These are phyloP conservation scores for Sphaerobolus stellatus DNA, from an alignment of 1,284 basidiomycete species.

Conservation along the genomic window DNA sequence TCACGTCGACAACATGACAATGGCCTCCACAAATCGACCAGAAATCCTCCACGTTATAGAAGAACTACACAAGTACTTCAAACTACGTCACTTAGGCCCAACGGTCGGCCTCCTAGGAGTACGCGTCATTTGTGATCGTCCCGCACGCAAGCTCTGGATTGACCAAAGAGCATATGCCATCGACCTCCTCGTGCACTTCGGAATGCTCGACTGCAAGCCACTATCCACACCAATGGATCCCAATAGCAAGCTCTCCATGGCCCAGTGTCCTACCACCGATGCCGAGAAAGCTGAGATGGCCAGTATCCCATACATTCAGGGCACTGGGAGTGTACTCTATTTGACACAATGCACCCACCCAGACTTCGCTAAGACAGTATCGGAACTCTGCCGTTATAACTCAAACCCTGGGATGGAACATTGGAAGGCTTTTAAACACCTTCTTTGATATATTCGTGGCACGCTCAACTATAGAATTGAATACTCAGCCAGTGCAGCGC, in stretches of 20 bases:
- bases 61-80: constrained; percentile 31
- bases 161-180: constrained; percentile 27
- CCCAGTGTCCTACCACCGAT: constrained; percentile 16
- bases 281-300: constrained; percentile 22
- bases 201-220: constrained; percentile 24
- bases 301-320: constrained; percentile 28
- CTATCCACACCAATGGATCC: constrained; percentile 28
- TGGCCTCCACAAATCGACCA: too few relatives aligned
- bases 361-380: constrained; percentile 37
- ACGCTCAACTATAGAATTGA: constrained; percentile 24
- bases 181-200: constrained; percentile 17
- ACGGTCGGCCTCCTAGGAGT: constrained; percentile 36
- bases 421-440: constrained; percentile 33
- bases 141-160: constrained; percentile 20
- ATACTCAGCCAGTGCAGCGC: constrained; percentile 17
- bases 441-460: constrained; percentile 32
- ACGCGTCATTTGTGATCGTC: constrained; percentile 26
- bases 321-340: constrained; percentile 36
- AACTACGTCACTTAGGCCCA: constrained; percentile 34
- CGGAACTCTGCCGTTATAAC: constrained; percentile 29
- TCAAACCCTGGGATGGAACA: constrained; percentile 31
- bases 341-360: constrained; percentile 33
- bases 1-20: constrained; percentile 22
- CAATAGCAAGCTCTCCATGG: constrained; percentile 21
- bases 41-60: constrained; percentile 21